These are phyloP conservation scores for Globisporangium nodosum DNA, from an alignment of 352 stramenopile genomes.

Conservation along the genomic window DNA sequence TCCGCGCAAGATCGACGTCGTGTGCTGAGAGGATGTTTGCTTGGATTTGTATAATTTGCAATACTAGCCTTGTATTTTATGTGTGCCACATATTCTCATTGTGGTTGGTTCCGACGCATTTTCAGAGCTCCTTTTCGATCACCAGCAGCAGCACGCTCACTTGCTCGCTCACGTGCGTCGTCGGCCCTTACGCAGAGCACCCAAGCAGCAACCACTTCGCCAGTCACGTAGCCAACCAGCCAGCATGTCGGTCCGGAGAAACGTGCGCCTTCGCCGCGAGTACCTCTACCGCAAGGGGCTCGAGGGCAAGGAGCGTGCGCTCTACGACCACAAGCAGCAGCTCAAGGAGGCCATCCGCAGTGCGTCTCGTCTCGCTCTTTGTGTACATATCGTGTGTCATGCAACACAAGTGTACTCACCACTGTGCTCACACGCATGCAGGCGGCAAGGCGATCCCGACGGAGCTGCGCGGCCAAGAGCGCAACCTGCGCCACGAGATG, in stretches of 20 bases:
- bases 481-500: slow-evolving; percentile 89
- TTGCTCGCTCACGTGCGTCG: no score
- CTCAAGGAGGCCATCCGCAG: slow-evolving; percentile 92
- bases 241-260: slow-evolving; percentile 87
- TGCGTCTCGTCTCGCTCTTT: slow-evolving; percentile 10
- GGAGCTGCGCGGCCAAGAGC: slow-evolving; percentile 94
- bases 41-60: neutral
- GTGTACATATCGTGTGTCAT: no score
- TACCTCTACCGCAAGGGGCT: slow-evolving; percentile 99
- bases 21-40: neutral
- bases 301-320: slow-evolving; percentile 91
- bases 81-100: no score
- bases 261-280: slow-evolving; percentile 97
- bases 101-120: no score
- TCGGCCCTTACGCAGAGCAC: no score
- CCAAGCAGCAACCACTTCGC: no score
- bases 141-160: no score
- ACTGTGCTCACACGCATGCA: slow-evolving; percentile 2
- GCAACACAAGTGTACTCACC: neutral
- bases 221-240: no score
- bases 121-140: no score
- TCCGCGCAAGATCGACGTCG: slow-evolving; percentile 10
- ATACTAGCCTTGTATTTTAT: slow-evolving; percentile 1
- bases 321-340: slow-evolving; percentile 97
- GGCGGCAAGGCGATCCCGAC: slow-evolving; percentile 96